Evolutionary conservation across 1,139 yeast genomes (phyloP).

Genomic region (Pichia sp.): DNA sequence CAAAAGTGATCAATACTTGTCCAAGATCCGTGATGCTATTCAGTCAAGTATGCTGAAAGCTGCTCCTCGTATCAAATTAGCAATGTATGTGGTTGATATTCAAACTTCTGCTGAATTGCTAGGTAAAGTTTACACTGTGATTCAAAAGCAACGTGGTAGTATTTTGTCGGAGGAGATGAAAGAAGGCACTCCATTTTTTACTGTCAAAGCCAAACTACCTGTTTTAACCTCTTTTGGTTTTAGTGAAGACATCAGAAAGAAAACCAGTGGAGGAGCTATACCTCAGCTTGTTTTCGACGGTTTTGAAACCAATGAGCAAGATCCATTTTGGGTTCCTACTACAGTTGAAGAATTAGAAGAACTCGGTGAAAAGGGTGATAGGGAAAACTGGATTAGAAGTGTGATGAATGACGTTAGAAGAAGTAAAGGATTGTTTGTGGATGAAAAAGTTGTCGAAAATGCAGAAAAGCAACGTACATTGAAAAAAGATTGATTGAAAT

Average conservation of each 20-base stretch:
- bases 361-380: conserved; percentile 86
- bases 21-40: conserved; percentile 68
- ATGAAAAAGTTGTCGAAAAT: conserved; percentile 81
- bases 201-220: conserved; percentile 79
- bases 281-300: conserved; percentile 94
- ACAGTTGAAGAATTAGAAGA: conserved; percentile 96
- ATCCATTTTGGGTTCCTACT: conserved; percentile 99
- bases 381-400: conserved; percentile 81
- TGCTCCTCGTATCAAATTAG: conserved; percentile 87
- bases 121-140: conserved; percentile 93
- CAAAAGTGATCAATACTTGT: conserved; percentile 60
- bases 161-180: conserved; percentile 91
- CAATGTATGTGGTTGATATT: conserved; percentile 90
- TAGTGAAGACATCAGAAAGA: conserved; percentile 88
- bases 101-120: conserved; percentile 93
- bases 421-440: conserved; percentile 85
- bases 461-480: conserved; percentile 92
- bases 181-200: conserved; percentile 96
- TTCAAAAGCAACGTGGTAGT: conserved; percentile 81
- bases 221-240: conserved; percentile 97
- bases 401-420: conserved; percentile 80
- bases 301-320: conserved; percentile 77
- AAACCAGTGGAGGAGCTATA: conserved; percentile 94
- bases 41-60: conserved; percentile 66
- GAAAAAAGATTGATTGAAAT: conserved; percentile 40